Conservation (phyloP, 2,329 filamentous ascomycete genomes). For the Cytospora mali region DNA sequence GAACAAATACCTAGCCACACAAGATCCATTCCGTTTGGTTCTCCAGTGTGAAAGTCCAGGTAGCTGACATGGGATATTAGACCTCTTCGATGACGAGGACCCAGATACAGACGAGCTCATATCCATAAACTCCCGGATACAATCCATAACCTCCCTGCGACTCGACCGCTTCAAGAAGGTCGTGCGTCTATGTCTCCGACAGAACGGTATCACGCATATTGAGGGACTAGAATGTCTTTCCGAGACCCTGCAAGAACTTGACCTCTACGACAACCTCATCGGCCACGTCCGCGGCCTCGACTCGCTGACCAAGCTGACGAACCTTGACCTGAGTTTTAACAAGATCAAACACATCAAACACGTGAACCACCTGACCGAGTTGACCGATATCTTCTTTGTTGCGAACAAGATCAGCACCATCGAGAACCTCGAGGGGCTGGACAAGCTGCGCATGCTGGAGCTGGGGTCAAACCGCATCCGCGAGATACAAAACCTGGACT, state of each 20-base stretch:
- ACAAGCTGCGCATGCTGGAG: constrained; percentile 79
- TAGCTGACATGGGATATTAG: constrained; percentile 40
- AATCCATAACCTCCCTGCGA: constrained; percentile 74
- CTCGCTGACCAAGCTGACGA: constrained; percentile 71
- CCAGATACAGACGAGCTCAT: constrained; percentile 76
- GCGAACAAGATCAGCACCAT: constrained; percentile 92
- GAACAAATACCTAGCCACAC: neutral
- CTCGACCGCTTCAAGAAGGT: constrained; percentile 82
- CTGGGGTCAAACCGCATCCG: constrained; percentile 90
- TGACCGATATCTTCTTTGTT: constrained; percentile 87
- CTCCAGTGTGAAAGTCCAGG: too few relatives aligned
- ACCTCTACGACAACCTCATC: constrained; percentile 96
- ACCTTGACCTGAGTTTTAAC: constrained; percentile 93
- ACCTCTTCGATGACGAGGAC: constrained; percentile 63
- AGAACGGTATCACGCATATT: constrained; percentile 84
- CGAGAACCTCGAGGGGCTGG: constrained; percentile 77
- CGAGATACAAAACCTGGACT: constrained; percentile 83
- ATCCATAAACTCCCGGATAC: constrained; percentile 83
- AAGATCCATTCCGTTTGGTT: neutral
- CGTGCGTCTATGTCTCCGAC: constrained; percentile 81
- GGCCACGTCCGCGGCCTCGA: constrained; percentile 84
- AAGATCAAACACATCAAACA: constrained; percentile 99
- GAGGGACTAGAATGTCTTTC: constrained; percentile 71
- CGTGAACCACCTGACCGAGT: constrained; percentile 72
- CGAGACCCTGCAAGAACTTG: constrained; percentile 75